phyloP scores from a whole-genome alignment of 345 rosid species.

The Lagerstroemia speciosa region DNA sequence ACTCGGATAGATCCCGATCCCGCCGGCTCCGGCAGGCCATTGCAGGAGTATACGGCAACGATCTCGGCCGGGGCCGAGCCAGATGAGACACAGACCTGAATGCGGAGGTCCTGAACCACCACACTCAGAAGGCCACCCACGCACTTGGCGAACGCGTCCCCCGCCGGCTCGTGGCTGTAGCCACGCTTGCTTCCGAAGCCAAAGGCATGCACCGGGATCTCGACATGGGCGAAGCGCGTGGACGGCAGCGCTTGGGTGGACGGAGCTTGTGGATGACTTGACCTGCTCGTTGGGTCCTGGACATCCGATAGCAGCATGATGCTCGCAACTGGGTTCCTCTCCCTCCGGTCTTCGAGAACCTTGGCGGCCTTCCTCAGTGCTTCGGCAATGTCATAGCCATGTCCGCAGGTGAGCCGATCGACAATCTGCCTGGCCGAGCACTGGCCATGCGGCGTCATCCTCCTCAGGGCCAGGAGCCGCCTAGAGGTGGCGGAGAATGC shows the following conservation, averaged over 20 bases:
- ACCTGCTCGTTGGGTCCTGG: slow-evolving; percentile 27
- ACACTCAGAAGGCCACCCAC: slow-evolving; percentile 51
- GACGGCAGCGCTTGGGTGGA: slow-evolving; percentile 28
- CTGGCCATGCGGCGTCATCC: slow-evolving; percentile 79
- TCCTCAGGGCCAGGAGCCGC: slow-evolving; percentile 51
- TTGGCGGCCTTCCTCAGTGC: slow-evolving; percentile 69
- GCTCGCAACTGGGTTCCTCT: slow-evolving; percentile 63
- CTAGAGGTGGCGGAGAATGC: slow-evolving; percentile 44
- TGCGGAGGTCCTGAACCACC: slow-evolving; percentile 57
- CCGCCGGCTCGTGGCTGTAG: slow-evolving; percentile 43
- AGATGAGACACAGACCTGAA: slow-evolving; percentile 49
- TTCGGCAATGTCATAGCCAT: slow-evolving; percentile 45
- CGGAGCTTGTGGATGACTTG: slow-evolving; percentile 21
- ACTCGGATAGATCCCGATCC: slow-evolving; percentile 56
- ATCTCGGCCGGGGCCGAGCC: slow-evolving; percentile 66
- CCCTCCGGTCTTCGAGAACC: slow-evolving; percentile 78
- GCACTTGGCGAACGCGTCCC: slow-evolving; percentile 55
- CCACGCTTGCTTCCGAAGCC: slow-evolving; percentile 49
- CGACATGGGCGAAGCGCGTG: slow-evolving; percentile 62
- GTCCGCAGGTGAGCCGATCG: slow-evolving; percentile 52
- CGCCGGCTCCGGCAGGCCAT: slow-evolving; percentile 36
- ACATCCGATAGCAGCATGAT: slow-evolving; percentile 62
- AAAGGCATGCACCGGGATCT: slow-evolving; percentile 54
- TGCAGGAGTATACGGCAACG: slow-evolving; percentile 54
- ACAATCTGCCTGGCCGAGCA: slow-evolving; percentile 44